A percentile compares a stretch with the other conserved stretches of the same genome.
Conservation (phyloP, 768 basidiomycete genomes). For the Phanerodontia chrysosporium region DNA sequence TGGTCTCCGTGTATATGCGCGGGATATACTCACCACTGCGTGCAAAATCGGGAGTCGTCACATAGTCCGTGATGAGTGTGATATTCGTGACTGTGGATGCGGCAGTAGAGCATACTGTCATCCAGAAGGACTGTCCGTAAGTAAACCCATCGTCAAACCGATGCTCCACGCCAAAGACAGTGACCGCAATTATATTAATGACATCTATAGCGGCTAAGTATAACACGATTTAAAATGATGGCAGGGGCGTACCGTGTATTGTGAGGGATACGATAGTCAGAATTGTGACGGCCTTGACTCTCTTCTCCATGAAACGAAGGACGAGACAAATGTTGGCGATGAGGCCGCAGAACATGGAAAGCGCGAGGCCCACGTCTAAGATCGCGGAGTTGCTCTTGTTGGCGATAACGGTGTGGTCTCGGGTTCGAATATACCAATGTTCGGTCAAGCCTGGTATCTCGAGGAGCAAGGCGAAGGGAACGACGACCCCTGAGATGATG, state of each 20-base stretch:
- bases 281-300: constrained; percentile 58
- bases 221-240: no score
- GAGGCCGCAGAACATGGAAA: constrained; percentile 67
- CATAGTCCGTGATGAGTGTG: constrained; percentile 60
- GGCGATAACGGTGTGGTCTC: constrained; percentile 41
- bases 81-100: constrained; percentile 62
- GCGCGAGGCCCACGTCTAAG: constrained; percentile 53
- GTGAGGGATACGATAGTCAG: constrained; percentile 61
- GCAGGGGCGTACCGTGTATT: constrained; percentile 64
- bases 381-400: constrained; percentile 49
- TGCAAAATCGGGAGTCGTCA: constrained; percentile 56
- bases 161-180: constrained; percentile 58
- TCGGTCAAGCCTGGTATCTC: constrained; percentile 79
- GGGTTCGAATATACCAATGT: constrained; percentile 65
- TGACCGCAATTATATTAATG: constrained; percentile 60
- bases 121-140: constrained; percentile 68
- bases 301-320: constrained; percentile 66
- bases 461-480: constrained; percentile 77
- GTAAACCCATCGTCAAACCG: constrained; percentile 63
- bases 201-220: constrained; percentile 57
- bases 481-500: constrained; percentile 61
- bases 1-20: background rate
- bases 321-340: constrained; percentile 68
- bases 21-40: constrained; percentile 47
- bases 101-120: constrained; percentile 70